Conservation (phyloP, 805 yeast species). For the Candida hungchunana region DNA sequence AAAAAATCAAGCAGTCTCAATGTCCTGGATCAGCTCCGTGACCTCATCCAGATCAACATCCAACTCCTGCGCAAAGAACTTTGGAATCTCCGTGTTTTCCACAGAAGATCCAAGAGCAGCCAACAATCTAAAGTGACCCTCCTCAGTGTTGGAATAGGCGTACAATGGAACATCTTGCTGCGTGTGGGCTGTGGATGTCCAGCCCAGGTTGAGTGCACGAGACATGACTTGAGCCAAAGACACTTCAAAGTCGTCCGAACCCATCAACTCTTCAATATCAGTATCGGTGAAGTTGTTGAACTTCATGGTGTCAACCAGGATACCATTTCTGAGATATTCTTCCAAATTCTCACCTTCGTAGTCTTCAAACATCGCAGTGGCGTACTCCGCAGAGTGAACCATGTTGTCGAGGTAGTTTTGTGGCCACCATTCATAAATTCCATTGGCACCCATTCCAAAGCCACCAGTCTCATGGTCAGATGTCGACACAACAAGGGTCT, state of each 20-base stretch:
- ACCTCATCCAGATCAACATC: slow-evolving; percentile 45
- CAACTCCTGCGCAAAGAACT: slow-evolving; percentile 56
- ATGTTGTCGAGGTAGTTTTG: slow-evolving; percentile 56
- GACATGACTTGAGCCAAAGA: slow-evolving; percentile 66
- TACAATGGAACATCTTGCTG: slow-evolving; percentile 93
- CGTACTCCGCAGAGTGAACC: slow-evolving; percentile 70
- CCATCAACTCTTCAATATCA: slow-evolving; percentile 46
- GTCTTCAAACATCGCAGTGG: slow-evolving; percentile 41
- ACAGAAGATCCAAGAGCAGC: slow-evolving; percentile 70
- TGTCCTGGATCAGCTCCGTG: slow-evolving; percentile 34
- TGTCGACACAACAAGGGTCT: slow-evolving; percentile 74
- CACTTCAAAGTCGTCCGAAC: slow-evolving; percentile 33
- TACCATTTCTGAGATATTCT: slow-evolving; percentile 44
- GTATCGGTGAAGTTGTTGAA: slow-evolving; percentile 31
- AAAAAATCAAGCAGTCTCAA: slow-evolving; percentile 2
- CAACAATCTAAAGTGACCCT: slow-evolving; percentile 37
- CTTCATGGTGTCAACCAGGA: slow-evolving; percentile 39
- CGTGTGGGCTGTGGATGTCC: slow-evolving; percentile 95
- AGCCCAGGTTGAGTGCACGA: slow-evolving; percentile 75
- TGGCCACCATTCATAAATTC: slow-evolving; percentile 86
- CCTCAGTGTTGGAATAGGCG: slow-evolving; percentile 61
- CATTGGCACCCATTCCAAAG: slow-evolving; percentile 70
- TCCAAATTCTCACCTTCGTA: slow-evolving; percentile 34
- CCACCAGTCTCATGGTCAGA: slow-evolving; percentile 97
- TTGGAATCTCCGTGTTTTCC: slow-evolving; percentile 83